A percentile compares a stretch with the other conserved stretches of the same genome.
Conservation (phyloP, 1,139 yeast genomes). For the Yamadazyma epiphylla region DNA sequence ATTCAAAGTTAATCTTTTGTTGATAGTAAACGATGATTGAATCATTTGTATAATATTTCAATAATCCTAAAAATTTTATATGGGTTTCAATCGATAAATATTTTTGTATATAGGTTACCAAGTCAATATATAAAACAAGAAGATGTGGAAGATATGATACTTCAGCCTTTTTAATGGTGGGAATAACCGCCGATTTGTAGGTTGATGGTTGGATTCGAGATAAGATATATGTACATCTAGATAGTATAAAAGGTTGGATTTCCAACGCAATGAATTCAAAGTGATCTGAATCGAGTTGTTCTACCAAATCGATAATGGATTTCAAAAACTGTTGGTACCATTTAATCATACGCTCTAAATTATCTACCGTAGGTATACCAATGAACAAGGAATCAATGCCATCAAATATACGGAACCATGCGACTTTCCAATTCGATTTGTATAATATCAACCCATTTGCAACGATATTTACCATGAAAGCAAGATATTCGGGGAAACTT, state of each 20-base stretch:
- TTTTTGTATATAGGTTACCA: slow-evolving; percentile 1
- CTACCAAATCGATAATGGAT: slow-evolving; percentile 1
- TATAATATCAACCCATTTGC: too few species aligned
- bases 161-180: too few species aligned
- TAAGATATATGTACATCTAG: too few species aligned
- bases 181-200: too few species aligned
- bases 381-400: background rate
- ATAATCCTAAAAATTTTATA: slow-evolving; percentile 1
- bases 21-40: slow-evolving; percentile 2
- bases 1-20: background rate
- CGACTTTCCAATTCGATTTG: background rate
- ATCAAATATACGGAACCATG: background rate
- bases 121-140: background rate
- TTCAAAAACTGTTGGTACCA: background rate
- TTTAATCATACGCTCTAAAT: background rate
- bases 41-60: background rate
- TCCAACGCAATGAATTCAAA: background rate
- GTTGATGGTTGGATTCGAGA: too few species aligned
- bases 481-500: too few species aligned
- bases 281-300: too few species aligned
- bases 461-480: too few species aligned
- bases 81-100: slow-evolving; percentile 1
- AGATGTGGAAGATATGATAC: too few species aligned
- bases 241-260: too few species aligned
- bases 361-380: background rate